Evolutionary conservation across 2,329 filamentous ascomycete genomes (phyloP), one percentile per base, ranked within the genome.

Genomic region (Biscogniauxia sp.): DNA sequence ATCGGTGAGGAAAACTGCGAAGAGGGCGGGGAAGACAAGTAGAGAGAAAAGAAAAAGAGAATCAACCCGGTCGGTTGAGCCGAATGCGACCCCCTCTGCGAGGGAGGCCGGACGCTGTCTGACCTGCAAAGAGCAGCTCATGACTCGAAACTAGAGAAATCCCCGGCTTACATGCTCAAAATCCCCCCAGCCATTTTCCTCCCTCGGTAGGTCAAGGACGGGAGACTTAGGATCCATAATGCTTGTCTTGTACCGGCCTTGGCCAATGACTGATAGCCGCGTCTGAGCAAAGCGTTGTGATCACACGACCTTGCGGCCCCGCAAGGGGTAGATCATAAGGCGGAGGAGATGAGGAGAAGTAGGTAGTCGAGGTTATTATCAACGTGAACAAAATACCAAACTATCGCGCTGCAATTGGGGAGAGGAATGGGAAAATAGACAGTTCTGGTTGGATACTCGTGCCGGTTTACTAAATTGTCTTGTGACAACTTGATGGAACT

Each of bases 301-400:
- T 72, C 70, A 72, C 66, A 71, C 66, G 68, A 71, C 68, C 62
- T 62, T 58, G 37, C 20, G 49, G 55, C 67, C 68, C 69, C 66
- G 65, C 65, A 68, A 67, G 55, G 58, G 51, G 61, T 49, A 68
- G 68, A 69, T 68, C 66, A 67, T 41, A 61, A 64, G 50, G 60
- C 57, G 56, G 53, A 63, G 57, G 62, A 69, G 58, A 64, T 58
- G 61, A 65, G 61, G 62, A 64, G 60, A 58, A 61, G 55, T 6
- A 61, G 28, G 55, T 6, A 61, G 28, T 63, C 55, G 53, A 64
- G 37, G 57, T 19, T 45, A 45, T 45, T 45, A 45, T 45, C 62
- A 55, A 55, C 52, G 54, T 56, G 61, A 62, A 59, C 57, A 62
- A 32, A 63, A 57, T 50, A 58, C 56, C 61, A 60, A 52, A 60